Evolutionary conservation across 2,329 filamentous ascomycete species (phyloP).

Genomic region (Podosphaera xanthii): DNA sequence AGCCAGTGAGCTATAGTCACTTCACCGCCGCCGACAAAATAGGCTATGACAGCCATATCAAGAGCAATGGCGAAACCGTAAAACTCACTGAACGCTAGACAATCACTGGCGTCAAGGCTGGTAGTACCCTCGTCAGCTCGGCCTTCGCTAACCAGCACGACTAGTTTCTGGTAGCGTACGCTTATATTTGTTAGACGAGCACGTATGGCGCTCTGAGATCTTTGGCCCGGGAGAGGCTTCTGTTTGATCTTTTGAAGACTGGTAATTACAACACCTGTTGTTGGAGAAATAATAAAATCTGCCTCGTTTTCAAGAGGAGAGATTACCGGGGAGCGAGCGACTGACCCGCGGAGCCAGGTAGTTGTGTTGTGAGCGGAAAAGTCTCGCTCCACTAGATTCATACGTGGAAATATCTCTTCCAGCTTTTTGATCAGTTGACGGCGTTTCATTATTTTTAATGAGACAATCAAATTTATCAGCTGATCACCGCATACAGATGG

Average conservation of each 20-base stretch:
- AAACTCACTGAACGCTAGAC: slow-evolving; percentile 13
- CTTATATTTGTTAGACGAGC: slow-evolving; percentile 30
- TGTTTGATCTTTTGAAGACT: slow-evolving; percentile 53
- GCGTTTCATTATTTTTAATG: slow-evolving; percentile 22
- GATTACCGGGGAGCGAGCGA: slow-evolving; percentile 16
- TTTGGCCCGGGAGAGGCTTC: slow-evolving; percentile 40
- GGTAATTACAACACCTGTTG: slow-evolving; percentile 45
- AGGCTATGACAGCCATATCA: slow-evolving; percentile 19
- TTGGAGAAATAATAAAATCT: slow-evolving; percentile 50
- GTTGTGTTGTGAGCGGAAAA: slow-evolving; percentile 22
- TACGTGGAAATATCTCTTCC: slow-evolving; percentile 23
- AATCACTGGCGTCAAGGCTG: slow-evolving; percentile 10
- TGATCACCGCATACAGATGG: slow-evolving; percentile 4
- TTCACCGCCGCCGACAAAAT: slow-evolving; percentile 27
- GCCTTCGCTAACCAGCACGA: slow-evolving; percentile 42
- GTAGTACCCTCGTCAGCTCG: slow-evolving; percentile 21
- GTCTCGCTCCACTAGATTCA: slow-evolving; percentile 37
- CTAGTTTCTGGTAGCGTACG: slow-evolving; percentile 39
- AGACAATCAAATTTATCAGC: slow-evolving; percentile 25
- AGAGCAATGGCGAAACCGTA: slow-evolving; percentile 17
- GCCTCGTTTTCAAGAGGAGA: slow-evolving; percentile 32
- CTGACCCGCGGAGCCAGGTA: slow-evolving; percentile 16
- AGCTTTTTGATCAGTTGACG: slow-evolving; percentile 27
- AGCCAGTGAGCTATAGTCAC: slow-evolving; percentile 31
- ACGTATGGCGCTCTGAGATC: slow-evolving; percentile 24